Base-by-base conservation (phyloP, 306 rosid genomes). In the Cucumis cinereus region DNA sequence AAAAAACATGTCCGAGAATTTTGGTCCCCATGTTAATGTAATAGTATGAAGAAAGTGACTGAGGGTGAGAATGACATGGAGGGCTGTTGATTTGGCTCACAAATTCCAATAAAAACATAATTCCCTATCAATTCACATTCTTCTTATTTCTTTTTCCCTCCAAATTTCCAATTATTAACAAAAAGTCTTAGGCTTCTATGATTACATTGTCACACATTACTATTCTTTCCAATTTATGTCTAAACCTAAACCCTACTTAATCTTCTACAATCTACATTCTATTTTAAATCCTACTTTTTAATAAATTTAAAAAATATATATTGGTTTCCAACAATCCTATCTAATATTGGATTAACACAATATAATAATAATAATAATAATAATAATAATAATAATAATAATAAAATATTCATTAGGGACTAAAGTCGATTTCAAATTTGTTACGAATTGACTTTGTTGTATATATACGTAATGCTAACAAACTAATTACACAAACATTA, bases 11-110 rank as follows among this genome's bases (percentile, higher is more conserved):
- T 70, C 40, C 40, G 89, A 83, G 86, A 87, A 89, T 90, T 90
- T 88, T 84, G 90, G 91, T 87, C 87, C 85, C 82, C 86, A 26
- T 45, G 81, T 76, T 79, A 82, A 59, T n/a, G 82, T 77, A 85
- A 59, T 78, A 84, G 83, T 72, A 13, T 38, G 43, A 80, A 59
- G 85, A 86, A 84, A 83, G 81, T 82, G 91, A 88, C 90, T 82
- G 81, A 77, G 81, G 81, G 73, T 69, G 87, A 84, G 88, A 83
- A 86, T 79, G 91, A 87, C 88, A 78, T 82, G 63, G 73, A 73
- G 80, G 78, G 7, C 56, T 68, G n/a, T 80, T 82, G 57, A 82
- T 68, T 80, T 82, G 56, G 82, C 71, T 64, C 85, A 77, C 88
- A 23, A 77, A 22, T 81, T 84, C 87, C 90, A 52, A 81, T 62